Evolutionary conservation across 2,329 filamentous ascomycete species (phyloP), one percentile per base, ranked within the genome.

Genomic region (Colletotrichum higginsianum): DNA sequence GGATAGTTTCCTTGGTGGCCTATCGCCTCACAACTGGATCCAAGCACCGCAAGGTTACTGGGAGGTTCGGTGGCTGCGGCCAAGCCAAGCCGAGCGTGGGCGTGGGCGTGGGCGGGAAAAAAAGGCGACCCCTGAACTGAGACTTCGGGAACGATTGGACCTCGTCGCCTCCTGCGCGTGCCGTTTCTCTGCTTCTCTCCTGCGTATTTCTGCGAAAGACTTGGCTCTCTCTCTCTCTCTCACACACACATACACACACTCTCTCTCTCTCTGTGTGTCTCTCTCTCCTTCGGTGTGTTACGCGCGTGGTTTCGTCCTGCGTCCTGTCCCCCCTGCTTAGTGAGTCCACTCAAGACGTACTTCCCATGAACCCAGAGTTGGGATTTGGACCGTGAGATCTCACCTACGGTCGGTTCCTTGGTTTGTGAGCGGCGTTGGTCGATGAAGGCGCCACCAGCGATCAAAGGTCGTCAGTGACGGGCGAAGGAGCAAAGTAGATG

Each of bases 41-140:
- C 69, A 69, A 64, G 69, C 60, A 69, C 52, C 38, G 60, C 66
- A 72, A 72, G 65, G 65, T 69, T 69, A 40, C 49, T 55, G 49
- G 35, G 49, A 63, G 18, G 23, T 52, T 40, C 46, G 61, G 69
- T 70, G 70, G 61, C 56, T 62, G 66, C 61, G 57, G 62, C 71
- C 50, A 70, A 66, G 70, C 70, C 66, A 71, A 66, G 42, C 60
- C 44, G 66, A 47, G 60, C 53, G 35, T 47, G 66, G 52, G 60
- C 53, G 35, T 47, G 66, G 52, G 60, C 53, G 35, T 38, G 38
- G 60, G 46, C 35, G 9, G 46, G n/a, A 61, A 40, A 46, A 61
- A 68, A 71, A 42, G 62, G 30, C 52, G 58, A 60, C 58, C 67
- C 69, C 65, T 68, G 69, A 61, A 60, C 46, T 72, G 65, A 69